Evolutionary conservation across 495 filamentous ascomycete species (phyloP).

Genomic region (Saxophila tyrrhenica): DNA sequence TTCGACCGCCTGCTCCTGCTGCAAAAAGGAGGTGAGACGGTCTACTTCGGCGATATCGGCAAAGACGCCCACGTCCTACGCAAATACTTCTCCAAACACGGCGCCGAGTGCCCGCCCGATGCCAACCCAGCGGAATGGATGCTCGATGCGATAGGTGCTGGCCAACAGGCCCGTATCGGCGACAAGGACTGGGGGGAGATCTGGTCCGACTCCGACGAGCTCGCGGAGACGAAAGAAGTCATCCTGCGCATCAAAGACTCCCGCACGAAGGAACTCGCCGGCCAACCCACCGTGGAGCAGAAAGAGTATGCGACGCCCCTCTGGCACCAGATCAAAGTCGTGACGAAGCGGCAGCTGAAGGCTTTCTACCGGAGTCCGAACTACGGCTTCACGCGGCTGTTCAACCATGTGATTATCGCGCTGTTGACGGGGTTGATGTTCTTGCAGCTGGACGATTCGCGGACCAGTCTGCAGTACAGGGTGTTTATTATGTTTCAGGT

Average conservation of each 20-base stretch:
- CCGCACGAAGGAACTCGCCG: constrained; percentile 37
- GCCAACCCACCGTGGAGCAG: constrained; percentile 31
- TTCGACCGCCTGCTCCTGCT: constrained; percentile 60
- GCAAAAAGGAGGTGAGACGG: constrained; percentile 49
- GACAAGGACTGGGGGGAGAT: constrained; percentile 72
- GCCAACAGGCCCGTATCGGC: constrained; percentile 58
- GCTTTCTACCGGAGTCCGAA: constrained; percentile 65
- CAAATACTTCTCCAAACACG: constrained; percentile 37
- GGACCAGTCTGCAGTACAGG: constrained; percentile 59
- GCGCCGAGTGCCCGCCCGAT: constrained; percentile 42
- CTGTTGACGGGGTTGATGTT: constrained; percentile 65
- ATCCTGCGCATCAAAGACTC: constrained; percentile 56
- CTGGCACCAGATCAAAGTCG: constrained; percentile 57
- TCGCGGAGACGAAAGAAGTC: constrained; percentile 52
- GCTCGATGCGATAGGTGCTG: constrained; percentile 77
- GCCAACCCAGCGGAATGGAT: constrained; percentile 79
- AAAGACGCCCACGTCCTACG: constrained; percentile 38
- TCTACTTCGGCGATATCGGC: constrained; percentile 62
- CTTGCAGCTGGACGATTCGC: constrained; percentile 55
- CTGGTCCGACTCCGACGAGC: constrained; percentile 60
- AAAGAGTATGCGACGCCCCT: constrained; percentile 67
- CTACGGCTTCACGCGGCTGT: constrained; percentile 67
- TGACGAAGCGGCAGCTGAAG: constrained; percentile 51
- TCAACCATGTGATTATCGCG: constrained; percentile 62
- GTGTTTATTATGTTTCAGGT: constrained; percentile 74